Base-by-base conservation (phyloP, 2,329 filamentous ascomycete species). In the Aspergillus tubingensis region DNA sequence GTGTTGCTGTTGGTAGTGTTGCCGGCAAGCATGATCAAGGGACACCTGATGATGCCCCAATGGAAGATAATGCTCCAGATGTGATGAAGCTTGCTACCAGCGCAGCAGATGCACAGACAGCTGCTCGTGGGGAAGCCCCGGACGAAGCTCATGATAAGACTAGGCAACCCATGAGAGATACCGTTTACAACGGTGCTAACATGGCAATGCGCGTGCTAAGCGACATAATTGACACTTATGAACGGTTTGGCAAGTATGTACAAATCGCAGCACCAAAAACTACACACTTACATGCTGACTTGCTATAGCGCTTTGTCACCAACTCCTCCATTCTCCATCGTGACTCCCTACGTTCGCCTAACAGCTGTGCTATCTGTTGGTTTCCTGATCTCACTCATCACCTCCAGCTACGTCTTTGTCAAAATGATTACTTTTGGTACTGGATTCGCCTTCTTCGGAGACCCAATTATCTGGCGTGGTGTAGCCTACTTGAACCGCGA, bases 371-470 rank as follows among this genome's bases (percentile, higher is more conserved):
- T 90, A 1, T 70, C 79, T 0, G 85, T 86, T 0, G 48, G 86
- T 0, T 71, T 88, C 0, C 67, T 87, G 0, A 66, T 77, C 2
- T 86, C 86, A 0, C 70, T 85, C 3, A 78, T 88, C 27, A 78
- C 82, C 0, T 83, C 81, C 0, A 82, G 86, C 0, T 86, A 89
- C 65, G 80, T 85, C 73, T 77, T 88, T 21, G 77, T 85, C 47
- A 95, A 94, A 70, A 83, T 83, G 1, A 74, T 84, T 1, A 88
- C 86, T 0, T 88, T 95, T 56, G 79, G 85, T 6, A 65, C 85
- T n/a, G 92, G 92, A 0, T 86, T 93, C 64, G 84, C 80, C 1
- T 92, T 96, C 79, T 96, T 96, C 64, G 90, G 89, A 1, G 89
- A 94, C 61, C 91, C 92, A 0, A 67, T 93, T 64, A 86, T 94